A percentile compares a stretch with the other conserved stretches of the same genome.
These are phyloP conservation scores for Paramecium sonneborni DNA, from an alignment of 73 alveolate species.

Conservation along the genomic window DNA sequence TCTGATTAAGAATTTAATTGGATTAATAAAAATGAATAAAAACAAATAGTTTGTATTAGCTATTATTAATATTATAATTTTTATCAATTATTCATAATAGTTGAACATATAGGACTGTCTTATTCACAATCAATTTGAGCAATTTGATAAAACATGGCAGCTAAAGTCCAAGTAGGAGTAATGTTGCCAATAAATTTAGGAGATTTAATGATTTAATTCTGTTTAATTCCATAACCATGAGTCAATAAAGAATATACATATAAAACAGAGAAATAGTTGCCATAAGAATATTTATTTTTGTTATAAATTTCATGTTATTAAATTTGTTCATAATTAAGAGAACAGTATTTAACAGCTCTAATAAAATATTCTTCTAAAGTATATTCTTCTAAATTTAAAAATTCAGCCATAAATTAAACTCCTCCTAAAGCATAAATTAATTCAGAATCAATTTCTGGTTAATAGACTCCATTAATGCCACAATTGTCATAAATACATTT, in stretches of 20 bases:
- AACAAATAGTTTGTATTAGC: not conserved
- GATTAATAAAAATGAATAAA: not conserved
- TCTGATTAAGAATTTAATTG: not conserved
- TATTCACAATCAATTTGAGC: not conserved
- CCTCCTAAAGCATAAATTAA: conserved; percentile 62
- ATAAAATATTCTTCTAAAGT: not conserved
- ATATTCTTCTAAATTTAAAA: not conserved
- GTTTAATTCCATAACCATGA: not conserved
- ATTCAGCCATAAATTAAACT: conserved; percentile 49
- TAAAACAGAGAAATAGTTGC: not conserved
- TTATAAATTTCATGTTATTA: not conserved
- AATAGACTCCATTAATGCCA: conserved; percentile 30
- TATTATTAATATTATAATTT: not conserved
- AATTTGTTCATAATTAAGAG: not conserved
- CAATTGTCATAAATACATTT: conserved; percentile 27
- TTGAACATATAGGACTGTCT: not conserved
- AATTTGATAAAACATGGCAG: not conserved
- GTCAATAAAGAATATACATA: not conserved
- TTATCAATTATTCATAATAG: not conserved
- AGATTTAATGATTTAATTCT: not conserved
- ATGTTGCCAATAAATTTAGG: not conserved
- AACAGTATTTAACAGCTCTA: not conserved
- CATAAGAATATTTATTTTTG: not conserved
- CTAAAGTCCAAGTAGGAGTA: not conserved
- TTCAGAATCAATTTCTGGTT: conserved; percentile 22